Base-by-base conservation (phyloP, 1,284 basidiomycete genomes). In the Trichosporon sp. region DNA sequence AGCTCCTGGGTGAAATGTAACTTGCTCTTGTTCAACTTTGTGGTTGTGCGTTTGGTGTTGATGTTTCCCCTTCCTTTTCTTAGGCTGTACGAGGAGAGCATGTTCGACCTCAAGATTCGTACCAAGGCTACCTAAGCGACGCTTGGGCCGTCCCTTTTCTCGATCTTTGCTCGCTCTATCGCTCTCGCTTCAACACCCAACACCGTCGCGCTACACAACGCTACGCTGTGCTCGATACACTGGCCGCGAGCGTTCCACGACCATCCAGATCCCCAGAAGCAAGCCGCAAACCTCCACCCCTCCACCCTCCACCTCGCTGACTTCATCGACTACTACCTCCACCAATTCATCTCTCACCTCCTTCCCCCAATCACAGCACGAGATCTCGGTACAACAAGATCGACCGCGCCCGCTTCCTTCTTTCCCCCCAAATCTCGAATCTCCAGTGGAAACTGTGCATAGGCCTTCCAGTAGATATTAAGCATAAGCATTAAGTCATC, bases 1-100 rank as follows among this genome's bases (percentile, higher is more conserved):
- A 54, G 49, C 49, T 54, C 25, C 49, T 54, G 27, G 49, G 49
- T n/a, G 49, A 54, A 29, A 54, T 54, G 49, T 54, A 54, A n/a
- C 14, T n/a, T n/a, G n/a, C n/a, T n/a, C n/a, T n/a, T n/a, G n/a
- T n/a, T n/a, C n/a, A n/a, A n/a, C n/a, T n/a, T n/a, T n/a, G n/a
- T n/a, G n/a, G 27, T 5, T 13, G 10, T 5, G 49, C 25, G 11
- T 19, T 9, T 10, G 7, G 46, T 29, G 25, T 54, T 54, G 25
- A 54, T 54, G n/a, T n/a, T n/a, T n/a, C n/a, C n/a, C n/a, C n/a
- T n/a, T n/a, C 25, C 14, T 13, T 5, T 10, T 19, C 21, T 9
- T 29, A 54, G 49, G 14, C 49, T 54, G 49, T 29, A 29, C 49
- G 49, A 54, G 25, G 49, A 54, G 49, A n/a, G 49, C 27, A 29